Evolutionary conservation across 75 land plant genomes (phyloP).

Genomic region (Ceratopteris richardii): DNA sequence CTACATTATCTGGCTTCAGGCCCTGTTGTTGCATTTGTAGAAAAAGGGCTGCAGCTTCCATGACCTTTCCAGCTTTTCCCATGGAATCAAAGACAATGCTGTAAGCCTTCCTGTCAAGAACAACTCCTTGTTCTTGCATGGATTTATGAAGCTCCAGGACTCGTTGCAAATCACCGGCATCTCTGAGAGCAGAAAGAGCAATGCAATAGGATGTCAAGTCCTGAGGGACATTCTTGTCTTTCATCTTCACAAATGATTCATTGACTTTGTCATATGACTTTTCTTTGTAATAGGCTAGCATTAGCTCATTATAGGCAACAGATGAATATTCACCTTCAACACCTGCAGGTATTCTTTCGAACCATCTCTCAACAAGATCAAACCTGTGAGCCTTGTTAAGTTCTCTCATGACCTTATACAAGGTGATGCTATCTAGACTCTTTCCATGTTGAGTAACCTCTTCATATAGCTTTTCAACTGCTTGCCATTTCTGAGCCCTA

Average conservation of each 20-base stretch:
- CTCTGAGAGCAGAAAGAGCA: slow-evolving; percentile 36
- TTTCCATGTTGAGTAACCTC: not conserved
- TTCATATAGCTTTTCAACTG: not conserved
- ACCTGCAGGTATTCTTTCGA: slow-evolving; percentile 17
- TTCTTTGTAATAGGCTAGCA: slow-evolving; percentile 40
- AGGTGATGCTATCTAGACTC: slow-evolving; percentile 1
- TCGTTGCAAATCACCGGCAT: slow-evolving; percentile 16
- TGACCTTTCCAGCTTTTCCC: slow-evolving; percentile 36
- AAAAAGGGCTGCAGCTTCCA: slow-evolving; percentile 44
- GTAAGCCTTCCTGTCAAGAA: slow-evolving; percentile 5
- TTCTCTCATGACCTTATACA: slow-evolving; percentile 19
- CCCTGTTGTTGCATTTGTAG: slow-evolving; percentile 44
- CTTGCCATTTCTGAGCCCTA: slow-evolving; percentile 1
- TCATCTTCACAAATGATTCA: slow-evolving; percentile 26
- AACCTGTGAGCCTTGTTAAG: slow-evolving; percentile 40
- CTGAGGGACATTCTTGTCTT: slow-evolving; percentile 5
- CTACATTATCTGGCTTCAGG: slow-evolving; percentile 19
- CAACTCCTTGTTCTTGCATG: slow-evolving; percentile 7
- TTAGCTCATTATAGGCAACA: slow-evolving; percentile 23
- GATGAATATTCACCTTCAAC: not conserved
- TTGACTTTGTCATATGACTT: slow-evolving; percentile 46
- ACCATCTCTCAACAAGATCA: slow-evolving; percentile 26
- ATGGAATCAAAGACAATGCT: slow-evolving; percentile 35
- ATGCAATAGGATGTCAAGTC: slow-evolving; percentile 21
- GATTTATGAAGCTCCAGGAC: slow-evolving; percentile 23